These are phyloP conservation scores for Plantago major DNA, from an alignment of 257 asterid genomes.

Conservation along the genomic window DNA sequence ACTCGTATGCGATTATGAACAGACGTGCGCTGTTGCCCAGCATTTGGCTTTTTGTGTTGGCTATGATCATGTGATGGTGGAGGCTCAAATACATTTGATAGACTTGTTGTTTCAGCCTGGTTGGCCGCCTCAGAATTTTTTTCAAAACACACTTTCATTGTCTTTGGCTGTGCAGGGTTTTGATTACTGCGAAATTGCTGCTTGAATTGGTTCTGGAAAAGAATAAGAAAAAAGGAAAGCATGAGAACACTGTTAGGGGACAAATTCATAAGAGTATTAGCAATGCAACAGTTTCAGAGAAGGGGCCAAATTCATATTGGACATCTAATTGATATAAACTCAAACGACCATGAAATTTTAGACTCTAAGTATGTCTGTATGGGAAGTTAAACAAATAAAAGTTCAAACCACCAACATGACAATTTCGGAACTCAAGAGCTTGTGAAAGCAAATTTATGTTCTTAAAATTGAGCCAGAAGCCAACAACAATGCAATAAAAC, in stretches of 20 bases:
- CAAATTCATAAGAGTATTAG: no score
- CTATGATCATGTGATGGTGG: constrained; percentile 22
- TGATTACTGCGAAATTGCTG: constrained; percentile 32
- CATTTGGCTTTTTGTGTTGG: constrained; percentile 15
- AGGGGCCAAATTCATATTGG: constrained; percentile 1
- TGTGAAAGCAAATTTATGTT: no score
- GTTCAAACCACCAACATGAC: no score
- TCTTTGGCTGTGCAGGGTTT: constrained; percentile 23
- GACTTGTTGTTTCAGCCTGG: constrained; percentile 10
- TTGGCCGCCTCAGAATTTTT: background rate
- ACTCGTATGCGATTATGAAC: constrained; percentile 69
- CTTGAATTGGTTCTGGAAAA: constrained; percentile 75
- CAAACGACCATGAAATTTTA: no score
- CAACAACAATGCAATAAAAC: no score
- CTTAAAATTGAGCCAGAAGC: no score
- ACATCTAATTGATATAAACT: background rate
- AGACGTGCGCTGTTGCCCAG: constrained; percentile 35
- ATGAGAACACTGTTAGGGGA: background rate
- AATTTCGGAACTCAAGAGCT: no score
- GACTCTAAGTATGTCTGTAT: no score
- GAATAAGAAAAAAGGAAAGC: background rate
- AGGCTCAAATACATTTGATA: constrained; percentile 24
- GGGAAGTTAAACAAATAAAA: no score
- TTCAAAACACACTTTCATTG: constrained; percentile 12
- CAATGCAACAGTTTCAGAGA: background rate